Conservation (phyloP, 139 green algal species). For the Yamagishiella unicocca region DNA sequence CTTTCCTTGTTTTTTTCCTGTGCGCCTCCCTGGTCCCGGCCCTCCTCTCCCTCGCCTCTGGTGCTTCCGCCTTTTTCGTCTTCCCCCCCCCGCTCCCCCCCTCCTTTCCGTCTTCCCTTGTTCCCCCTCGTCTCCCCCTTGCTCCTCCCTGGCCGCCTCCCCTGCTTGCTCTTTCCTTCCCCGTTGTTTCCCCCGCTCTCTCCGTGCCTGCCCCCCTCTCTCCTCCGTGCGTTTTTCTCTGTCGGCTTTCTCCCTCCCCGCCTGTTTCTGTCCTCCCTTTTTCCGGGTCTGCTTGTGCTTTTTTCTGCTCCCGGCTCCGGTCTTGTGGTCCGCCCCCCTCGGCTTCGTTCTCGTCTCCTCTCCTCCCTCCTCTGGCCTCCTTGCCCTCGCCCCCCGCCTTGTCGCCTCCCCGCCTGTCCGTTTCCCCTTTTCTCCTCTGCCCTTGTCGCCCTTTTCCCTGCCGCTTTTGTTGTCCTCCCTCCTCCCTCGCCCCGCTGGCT, state of each 20-base stretch:
- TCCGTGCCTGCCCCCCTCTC: background rate
- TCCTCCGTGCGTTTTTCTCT: conserved; percentile 2
- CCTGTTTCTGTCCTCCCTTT: background rate
- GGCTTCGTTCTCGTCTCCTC: background rate
- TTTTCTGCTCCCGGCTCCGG: background rate
- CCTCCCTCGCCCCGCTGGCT: background rate
- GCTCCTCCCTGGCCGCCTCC: background rate
- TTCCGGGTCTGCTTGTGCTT: background rate
- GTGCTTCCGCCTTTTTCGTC: background rate
- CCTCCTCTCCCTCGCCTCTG: background rate
- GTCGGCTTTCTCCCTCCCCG: background rate
- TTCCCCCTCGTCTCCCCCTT: background rate
- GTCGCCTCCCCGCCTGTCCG: background rate
- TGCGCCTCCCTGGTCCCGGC: background rate
- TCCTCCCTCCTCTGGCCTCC: background rate
- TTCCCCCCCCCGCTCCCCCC: background rate
- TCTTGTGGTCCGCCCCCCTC: background rate
- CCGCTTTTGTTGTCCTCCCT: background rate
- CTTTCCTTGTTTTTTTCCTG: background rate
- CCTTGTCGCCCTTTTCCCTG: background rate
- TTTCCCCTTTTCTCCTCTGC: background rate
- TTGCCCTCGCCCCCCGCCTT: background rate
- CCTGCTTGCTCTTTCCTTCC: conserved; percentile 16
- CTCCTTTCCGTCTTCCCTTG: background rate
- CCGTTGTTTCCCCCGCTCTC: background rate